Percentiles rank a stretch among this genome's conserved stretches.
phyloP scores from a whole-genome alignment of 768 basidiomycete species.

The Kwoniella sp. region DNA sequence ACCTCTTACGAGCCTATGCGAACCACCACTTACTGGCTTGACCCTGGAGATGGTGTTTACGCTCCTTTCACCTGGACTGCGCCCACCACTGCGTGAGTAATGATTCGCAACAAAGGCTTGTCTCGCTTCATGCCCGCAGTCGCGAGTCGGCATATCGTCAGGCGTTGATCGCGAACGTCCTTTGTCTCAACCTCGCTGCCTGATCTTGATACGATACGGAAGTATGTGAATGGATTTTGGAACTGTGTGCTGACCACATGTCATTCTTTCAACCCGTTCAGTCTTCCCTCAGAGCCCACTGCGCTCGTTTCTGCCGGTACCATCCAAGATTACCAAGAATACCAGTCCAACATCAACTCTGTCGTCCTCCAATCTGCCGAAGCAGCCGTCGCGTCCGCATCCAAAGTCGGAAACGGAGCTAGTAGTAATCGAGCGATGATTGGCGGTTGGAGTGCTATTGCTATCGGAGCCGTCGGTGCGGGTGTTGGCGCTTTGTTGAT shows the following conservation, averaged over 20 bases:
- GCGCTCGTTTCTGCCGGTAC: slow-evolving; percentile 42
- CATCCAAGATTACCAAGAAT: slow-evolving; percentile 39
- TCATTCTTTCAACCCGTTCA: neutral
- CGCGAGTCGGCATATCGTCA: too few relatives aligned
- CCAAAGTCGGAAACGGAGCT: neutral
- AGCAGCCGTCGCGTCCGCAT: slow-evolving; percentile 16
- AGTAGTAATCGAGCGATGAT: slow-evolving; percentile 7
- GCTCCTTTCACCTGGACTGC: slow-evolving; percentile 43
- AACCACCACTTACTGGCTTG: slow-evolving; percentile 38
- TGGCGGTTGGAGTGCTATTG: slow-evolving; percentile 23
- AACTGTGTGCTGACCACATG: too few relatives aligned
- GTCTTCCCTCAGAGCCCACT: slow-evolving; percentile 40
- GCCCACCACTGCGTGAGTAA: slow-evolving; percentile 35
- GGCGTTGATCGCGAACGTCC: neutral
- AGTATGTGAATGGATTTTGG: too few relatives aligned
- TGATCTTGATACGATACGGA: too few relatives aligned
- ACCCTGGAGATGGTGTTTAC: slow-evolving; percentile 40
- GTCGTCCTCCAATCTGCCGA: slow-evolving; percentile 36
- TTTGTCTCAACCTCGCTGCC: neutral
- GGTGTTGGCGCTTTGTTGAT: slow-evolving; percentile 16
- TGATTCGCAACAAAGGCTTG: neutral
- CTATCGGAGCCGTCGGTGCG: slow-evolving; percentile 21
- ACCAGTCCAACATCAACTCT: slow-evolving; percentile 42
- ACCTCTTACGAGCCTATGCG: slow-evolving; percentile 14
- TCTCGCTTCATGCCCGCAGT: neutral